A percentile compares a stretch with the other conserved stretches of the same genome.
Conservation (phyloP, 2,329 filamentous ascomycete species). For the Pseudocercospora macadamiae region DNA sequence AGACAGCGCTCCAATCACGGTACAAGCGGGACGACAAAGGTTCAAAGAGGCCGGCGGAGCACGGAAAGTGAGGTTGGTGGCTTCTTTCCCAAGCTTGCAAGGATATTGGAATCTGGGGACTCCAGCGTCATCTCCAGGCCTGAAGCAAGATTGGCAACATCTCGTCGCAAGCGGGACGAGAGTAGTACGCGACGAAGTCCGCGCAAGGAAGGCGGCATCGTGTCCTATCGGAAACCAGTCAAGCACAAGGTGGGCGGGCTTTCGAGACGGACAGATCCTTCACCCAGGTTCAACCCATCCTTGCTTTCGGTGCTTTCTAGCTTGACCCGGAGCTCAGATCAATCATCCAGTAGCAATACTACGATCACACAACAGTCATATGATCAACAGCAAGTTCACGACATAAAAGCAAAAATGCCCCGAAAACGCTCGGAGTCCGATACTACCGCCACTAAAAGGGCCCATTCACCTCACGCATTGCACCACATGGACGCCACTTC, state of each 20-base stretch:
- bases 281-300: slow-evolving; percentile 44
- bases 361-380: slow-evolving; percentile 51
- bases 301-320: slow-evolving; percentile 47
- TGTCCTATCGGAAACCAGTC: slow-evolving; percentile 33
- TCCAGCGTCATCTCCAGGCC: slow-evolving; percentile 22
- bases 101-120: slow-evolving; percentile 45
- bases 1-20: slow-evolving; percentile 18
- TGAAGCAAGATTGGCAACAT: slow-evolving; percentile 20
- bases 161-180: slow-evolving; percentile 22
- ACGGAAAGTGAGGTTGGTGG: slow-evolving; percentile 29
- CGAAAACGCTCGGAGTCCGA: slow-evolving; percentile 20
- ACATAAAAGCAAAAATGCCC: slow-evolving; percentile 14
- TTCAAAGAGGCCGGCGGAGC: slow-evolving; percentile 17
- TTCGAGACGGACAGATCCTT: slow-evolving; percentile 35
- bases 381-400: slow-evolving; percentile 33
- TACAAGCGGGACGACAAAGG: slow-evolving; percentile 18
- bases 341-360: slow-evolving; percentile 50
- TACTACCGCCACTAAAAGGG: slow-evolving; percentile 20
- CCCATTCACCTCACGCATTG: slow-evolving; percentile 31
- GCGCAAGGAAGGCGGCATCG: slow-evolving; percentile 23
- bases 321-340: slow-evolving; percentile 45
- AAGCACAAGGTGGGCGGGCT: slow-evolving; percentile 38
- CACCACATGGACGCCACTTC: slow-evolving; percentile 33
- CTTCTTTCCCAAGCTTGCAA: slow-evolving; percentile 45
- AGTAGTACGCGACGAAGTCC: slow-evolving; percentile 18